Evolutionary conservation across 2,329 filamentous ascomycete genomes (phyloP), one percentile per base, ranked within the genome.

Genomic region (Nigrograna mackinnonii): DNA sequence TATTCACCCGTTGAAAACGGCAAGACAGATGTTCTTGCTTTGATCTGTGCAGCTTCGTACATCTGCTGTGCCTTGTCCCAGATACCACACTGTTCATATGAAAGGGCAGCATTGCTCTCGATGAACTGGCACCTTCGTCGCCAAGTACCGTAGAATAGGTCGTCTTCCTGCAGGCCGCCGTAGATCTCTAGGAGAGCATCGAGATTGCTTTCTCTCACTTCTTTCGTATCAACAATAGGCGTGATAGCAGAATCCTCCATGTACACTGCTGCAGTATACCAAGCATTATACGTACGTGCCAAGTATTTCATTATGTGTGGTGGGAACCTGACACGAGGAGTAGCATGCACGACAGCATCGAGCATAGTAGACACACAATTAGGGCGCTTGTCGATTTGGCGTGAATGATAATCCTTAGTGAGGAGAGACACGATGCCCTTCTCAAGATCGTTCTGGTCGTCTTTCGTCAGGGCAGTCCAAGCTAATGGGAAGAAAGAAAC

Each of bases 1-100:
- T 99, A 99, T 69, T 99, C 94, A 22, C 86, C 91, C 58, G 95
- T 89, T 1, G 92, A 96, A 68, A 96, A 97, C 0, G 94, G 92
- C 47, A 97, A 84, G n/a, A 92, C 89, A 38, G 91, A 94, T 1
- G 92, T 97, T 35, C 95, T 84, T 33, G 95, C 94, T 68, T 97
- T 99, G 67, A 99, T 90, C 69, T 99, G 95, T 0, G 95, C 94
- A 42, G 86, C 86, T 69, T 99, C 94, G 67, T 97, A 99, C 74
- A 96, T 86, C 61, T 89, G 88, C 71, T 99, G 95, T 1, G 95
- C 91, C 71, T 97, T 97, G 60, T 99, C 94, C 95, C 94, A 99
- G 82, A 97, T 95, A 35, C 94, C 94, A 58, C 95, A 95, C 66
- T 99, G 95, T 72, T 99, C 95, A 57, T 96, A 99, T 0, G 94